phyloP scores from a whole-genome alignment of 2,329 filamentous ascomycete species.

The Leptographium flavum region DNA sequence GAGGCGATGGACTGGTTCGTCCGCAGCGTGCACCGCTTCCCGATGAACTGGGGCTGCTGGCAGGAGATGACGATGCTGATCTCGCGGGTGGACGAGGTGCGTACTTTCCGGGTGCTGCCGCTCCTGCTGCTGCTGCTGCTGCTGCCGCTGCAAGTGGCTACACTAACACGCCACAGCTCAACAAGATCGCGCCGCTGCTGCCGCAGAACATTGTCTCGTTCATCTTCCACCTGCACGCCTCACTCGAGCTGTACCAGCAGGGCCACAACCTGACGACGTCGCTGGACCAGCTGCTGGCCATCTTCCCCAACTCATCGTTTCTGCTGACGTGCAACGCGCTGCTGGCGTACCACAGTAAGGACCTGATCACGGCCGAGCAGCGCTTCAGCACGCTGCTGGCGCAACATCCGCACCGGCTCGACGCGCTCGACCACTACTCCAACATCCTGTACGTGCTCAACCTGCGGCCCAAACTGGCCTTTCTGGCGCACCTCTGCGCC shows the following conservation, averaged over 20 bases:
- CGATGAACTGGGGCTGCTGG: conserved; percentile 97
- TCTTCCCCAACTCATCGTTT: conserved; percentile 83
- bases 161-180: conserved; percentile 36
- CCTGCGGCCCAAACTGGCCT: conserved; percentile 75
- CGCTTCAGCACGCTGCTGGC: conserved; percentile 70
- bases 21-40: conserved; percentile 73
- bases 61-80: conserved; percentile 76
- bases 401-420: conserved; percentile 58
- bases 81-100: conserved; percentile 65
- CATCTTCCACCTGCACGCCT: conserved; percentile 86
- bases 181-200: conserved; percentile 54
- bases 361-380: conserved; percentile 53
- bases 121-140: too few relatives aligned
- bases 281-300: conserved; percentile 61
- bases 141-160: too few relatives aligned
- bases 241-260: conserved; percentile 82
- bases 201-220: conserved; percentile 86
- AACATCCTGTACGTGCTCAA: conserved; percentile 95
- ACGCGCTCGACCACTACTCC: conserved; percentile 88
- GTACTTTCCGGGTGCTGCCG: conserved; percentile 13
- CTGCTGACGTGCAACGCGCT: conserved; percentile 81
- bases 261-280: conserved; percentile 60
- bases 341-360: conserved; percentile 79
- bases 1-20: conserved; percentile 79
- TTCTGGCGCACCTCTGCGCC: conserved; percentile 80